Evolutionary conservation across 495 filamentous ascomycete species (phyloP), one percentile per base, ranked within the genome.

Genomic region (Halenospora varia): DNA sequence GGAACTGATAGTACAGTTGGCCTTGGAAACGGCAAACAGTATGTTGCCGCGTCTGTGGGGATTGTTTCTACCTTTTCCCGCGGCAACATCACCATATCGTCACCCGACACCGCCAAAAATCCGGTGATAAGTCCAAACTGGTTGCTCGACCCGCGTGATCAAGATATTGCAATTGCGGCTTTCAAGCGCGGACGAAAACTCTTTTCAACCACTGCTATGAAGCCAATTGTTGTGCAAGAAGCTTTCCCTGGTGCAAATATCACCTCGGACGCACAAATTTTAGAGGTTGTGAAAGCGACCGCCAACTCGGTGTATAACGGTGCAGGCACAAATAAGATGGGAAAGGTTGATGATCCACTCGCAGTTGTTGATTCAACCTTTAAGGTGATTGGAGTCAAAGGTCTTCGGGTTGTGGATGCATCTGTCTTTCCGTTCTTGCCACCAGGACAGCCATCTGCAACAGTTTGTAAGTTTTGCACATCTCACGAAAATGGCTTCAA

Each of bases 111-210:
- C 0, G 48, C 60, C 0, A 71, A 77, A 50, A 61, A 68, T 0
- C 84, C 83, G 0, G 51, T 82, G 25, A 75, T 87, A 58, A 72
- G 80, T 45, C 77, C 76, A 0, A 76, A 77, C 59, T 85, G 75
- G 75, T 70, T 87, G 1, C 72, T 65, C 26, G 71, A 82, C 17
- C 73, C 74, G 1, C 65, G 71, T 0, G 84, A 88, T 57, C 60
- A 67, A 11, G 80, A 80, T 44, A 62, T 85, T 13, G 75, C 76
- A 0, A 62, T 86, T 25, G 77, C 79, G 0, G 79, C 73, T n/a
- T 78, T 84, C 67, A 78, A 77, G 60, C 75, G 80, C 4, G 67
- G 72, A 1, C 78, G 86, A 0, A 41, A 73, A 25, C 60, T 75
- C 0, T 78, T 76, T 60, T 56, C 63, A 1, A 72, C 71, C n/a